Conservation (phyloP, 1,139 yeast species). For the Scheffersomyces illinoinensis region DNA sequence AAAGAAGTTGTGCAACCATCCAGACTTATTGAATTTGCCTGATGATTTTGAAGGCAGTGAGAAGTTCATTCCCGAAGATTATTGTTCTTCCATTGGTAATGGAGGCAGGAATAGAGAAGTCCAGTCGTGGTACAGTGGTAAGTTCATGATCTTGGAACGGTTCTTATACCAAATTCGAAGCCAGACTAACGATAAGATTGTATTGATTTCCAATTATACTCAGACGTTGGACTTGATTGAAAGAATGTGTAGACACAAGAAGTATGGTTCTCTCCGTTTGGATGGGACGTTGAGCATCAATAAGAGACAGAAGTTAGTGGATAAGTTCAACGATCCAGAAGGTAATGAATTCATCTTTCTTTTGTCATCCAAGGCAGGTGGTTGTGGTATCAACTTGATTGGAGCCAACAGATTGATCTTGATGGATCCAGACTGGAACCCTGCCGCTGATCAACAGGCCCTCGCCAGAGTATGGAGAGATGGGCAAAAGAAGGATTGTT, state of each 20-base stretch:
- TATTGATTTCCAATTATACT: slow-evolving; percentile 89
- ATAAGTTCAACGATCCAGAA: slow-evolving; percentile 85
- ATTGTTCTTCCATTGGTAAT: slow-evolving; percentile 37
- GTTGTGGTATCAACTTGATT: slow-evolving; percentile 95
- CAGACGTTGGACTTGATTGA: slow-evolving; percentile 92
- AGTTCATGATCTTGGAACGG: slow-evolving; percentile 65
- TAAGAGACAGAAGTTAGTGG: slow-evolving; percentile 92
- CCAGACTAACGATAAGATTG: slow-evolving; percentile 93
- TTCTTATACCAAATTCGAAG: slow-evolving; percentile 73
- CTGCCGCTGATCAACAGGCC: slow-evolving; percentile 98
- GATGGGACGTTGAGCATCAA: slow-evolving; percentile 94
- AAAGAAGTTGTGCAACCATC: slow-evolving; percentile 91
- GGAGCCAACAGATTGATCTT: slow-evolving; percentile 91
- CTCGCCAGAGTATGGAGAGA: slow-evolving; percentile 98
- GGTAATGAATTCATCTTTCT: slow-evolving; percentile 86
- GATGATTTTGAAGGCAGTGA: slow-evolving; percentile 74
- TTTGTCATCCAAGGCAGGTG: slow-evolving; percentile 96
- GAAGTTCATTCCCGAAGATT: slow-evolving; percentile 72
- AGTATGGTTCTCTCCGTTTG: slow-evolving; percentile 77
- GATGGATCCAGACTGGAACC: slow-evolving; percentile 98
- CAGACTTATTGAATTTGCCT: slow-evolving; percentile 76
- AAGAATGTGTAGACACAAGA: slow-evolving; percentile 70
- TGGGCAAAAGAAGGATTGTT: slow-evolving; percentile 97
- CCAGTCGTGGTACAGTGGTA: slow-evolving; percentile 64
- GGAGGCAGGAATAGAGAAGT: slow-evolving; percentile 51